A percentile compares a stretch with the other conserved stretches of the same genome.
These are phyloP conservation scores for Populus nigra DNA, from an alignment of 345 rosid species.

Conservation along the genomic window DNA sequence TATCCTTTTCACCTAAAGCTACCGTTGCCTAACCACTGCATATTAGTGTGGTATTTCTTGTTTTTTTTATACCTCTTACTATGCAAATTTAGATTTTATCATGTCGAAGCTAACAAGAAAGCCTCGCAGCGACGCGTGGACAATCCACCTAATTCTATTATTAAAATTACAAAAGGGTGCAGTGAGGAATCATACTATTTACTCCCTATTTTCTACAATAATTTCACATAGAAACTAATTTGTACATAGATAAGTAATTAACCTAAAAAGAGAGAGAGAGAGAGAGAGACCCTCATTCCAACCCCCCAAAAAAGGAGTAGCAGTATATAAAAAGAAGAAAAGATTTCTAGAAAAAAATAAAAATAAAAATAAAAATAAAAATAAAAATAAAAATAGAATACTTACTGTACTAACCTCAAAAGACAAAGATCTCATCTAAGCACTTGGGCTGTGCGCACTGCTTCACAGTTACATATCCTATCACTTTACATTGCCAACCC, in stretches of 20 bases:
- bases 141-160: too few relatives aligned
- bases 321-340: neutral
- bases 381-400: neutral
- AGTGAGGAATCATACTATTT: neutral
- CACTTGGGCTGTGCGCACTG: slow-evolving; percentile 21
- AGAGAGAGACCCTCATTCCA: too few relatives aligned
- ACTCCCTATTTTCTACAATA: neutral
- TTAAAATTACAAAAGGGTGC: neutral
- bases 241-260: neutral
- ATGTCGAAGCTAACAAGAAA: too few relatives aligned
- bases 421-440: slow-evolving; percentile 19
- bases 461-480: slow-evolving; percentile 13
- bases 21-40: too few relatives aligned
- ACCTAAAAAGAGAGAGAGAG: neutral
- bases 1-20: too few relatives aligned
- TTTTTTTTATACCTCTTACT: too few relatives aligned
- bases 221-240: neutral
- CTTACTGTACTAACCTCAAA: neutral
- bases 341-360: neutral
- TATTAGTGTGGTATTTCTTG: too few relatives aligned
- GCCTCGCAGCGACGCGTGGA: too few relatives aligned
- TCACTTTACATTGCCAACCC: neutral
- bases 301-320: too few relatives aligned
- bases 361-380: neutral
- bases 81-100: too few relatives aligned